phyloP scores from a whole-genome alignment of 495 filamentous ascomycete species.

The Terfezia boudieri region DNA sequence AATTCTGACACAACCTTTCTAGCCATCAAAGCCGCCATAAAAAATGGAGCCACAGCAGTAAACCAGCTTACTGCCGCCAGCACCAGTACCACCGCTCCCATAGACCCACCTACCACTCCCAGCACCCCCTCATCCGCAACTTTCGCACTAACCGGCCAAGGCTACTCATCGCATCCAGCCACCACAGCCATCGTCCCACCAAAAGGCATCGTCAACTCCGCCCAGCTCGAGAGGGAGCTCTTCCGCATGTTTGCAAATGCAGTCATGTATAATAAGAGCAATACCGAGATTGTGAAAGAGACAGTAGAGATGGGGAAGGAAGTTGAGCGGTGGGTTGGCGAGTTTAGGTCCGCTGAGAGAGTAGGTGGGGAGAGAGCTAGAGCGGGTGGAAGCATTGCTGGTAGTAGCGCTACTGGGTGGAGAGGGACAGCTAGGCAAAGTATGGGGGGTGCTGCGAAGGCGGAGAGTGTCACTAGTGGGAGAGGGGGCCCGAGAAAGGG shows the following conservation, averaged over 20 bases:
- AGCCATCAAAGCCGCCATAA: conserved; percentile 51
- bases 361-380: conserved; percentile 21
- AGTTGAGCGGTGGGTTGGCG: conserved; percentile 31
- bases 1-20: background rate
- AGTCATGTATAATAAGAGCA: conserved; percentile 67
- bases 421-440: background rate
- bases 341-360: conserved; percentile 22
- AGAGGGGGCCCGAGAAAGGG: background rate
- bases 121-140: conserved; percentile 41
- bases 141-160: conserved; percentile 1
- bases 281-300: conserved; percentile 17
- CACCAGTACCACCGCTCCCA: conserved; percentile 13
- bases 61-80: conserved; percentile 19
- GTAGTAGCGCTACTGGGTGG: conserved; percentile 19
- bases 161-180: conserved; percentile 38
- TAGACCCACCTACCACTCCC: conserved; percentile 35
- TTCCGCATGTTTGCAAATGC: conserved; percentile 95
- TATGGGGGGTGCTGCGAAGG: background rate
- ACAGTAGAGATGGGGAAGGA: conserved; percentile 18
- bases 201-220: conserved; percentile 78
- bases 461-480: conserved; percentile 1
- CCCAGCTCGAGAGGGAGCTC: conserved; percentile 84
- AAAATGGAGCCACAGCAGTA: conserved; percentile 29
- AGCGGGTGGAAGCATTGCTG: conserved; percentile 26
- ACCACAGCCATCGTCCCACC: conserved; percentile 55